Base-by-base conservation (phyloP, 163 green algal genomes). In the Trebouxia gelatinosa region DNA sequence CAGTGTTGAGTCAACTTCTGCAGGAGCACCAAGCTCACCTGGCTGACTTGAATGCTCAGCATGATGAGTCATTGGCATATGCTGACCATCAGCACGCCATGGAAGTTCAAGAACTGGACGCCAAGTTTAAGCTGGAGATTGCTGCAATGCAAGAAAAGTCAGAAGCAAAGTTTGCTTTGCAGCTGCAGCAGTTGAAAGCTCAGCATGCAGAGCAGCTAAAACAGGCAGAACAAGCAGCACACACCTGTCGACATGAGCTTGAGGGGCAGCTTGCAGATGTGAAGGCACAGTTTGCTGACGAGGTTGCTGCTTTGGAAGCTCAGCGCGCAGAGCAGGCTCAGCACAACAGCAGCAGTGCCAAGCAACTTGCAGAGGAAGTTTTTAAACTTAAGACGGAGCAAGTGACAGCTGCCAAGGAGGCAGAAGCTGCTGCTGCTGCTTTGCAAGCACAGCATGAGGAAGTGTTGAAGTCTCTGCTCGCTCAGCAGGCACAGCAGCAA, bases 1-100 rank as follows among this genome's bases (percentile, higher is more conserved):
- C 68, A 59, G 29, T 62, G 68, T 43, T 76, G 28, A 61, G 28
- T 76, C 68, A 76, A 43, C 68, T 62, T 6, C 68, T 76, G n/a
- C n/a, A 61, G 43, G 39, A 76, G 13, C 68, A 76, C 9, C 68
- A 62, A 17, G 21, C 13, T 28, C 40, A 62, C 29, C 43, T 76
- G 29, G 39, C 39, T 46, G 40, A 76, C 28, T 43, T 76, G 7
- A 59, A 62, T 29, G 21, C 46, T 39, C 68, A 76, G 29, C 68
- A 62, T 76, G 40, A 59, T 59, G 68, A 76, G n/a, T 59, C 43
- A 9, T 23, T 46, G 40, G 40, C 64, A 54, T 26, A 37, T 7
- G n/a, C 17, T 72, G 64, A 72, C 26, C 35, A 72, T 34, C 35
- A 72, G 34, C 64, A 72, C 34, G 35, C 19, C 6, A 26, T 4